phyloP scores from a whole-genome alignment of 2,329 filamentous ascomycete species.

The Teratosphaeria viscida region DNA sequence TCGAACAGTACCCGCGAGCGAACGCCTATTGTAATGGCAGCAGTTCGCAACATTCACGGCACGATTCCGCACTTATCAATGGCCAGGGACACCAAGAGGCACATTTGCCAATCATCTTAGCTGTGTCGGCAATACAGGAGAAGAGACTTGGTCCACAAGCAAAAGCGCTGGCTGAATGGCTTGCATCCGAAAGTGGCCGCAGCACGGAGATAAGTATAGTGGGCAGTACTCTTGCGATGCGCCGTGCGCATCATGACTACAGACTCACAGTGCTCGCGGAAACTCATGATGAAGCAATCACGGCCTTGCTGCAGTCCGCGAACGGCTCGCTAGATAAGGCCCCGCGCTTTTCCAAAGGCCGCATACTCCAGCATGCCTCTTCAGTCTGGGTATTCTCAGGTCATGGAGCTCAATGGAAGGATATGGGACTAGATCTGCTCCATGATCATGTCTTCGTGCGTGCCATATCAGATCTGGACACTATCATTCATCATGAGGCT shows the following conservation, averaged over 20 bases:
- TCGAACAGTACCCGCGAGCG: background rate
- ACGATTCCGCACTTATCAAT: background rate
- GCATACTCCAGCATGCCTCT: background rate
- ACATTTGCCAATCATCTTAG: background rate
- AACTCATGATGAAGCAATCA: background rate
- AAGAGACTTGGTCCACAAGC: background rate
- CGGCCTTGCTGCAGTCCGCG: background rate
- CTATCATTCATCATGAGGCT: background rate
- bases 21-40: background rate
- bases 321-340: background rate
- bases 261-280: background rate
- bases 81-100: background rate
- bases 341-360: background rate
- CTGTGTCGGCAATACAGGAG: background rate
- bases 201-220: background rate
- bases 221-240: background rate
- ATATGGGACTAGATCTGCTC: background rate
- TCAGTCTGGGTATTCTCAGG: background rate
- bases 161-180: background rate
- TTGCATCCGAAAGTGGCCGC: background rate
- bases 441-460: background rate
- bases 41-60: background rate
- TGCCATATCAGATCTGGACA: background rate
- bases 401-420: background rate
- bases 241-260: background rate